Conservation (phyloP, 441 rosid species). For the Pelargonium fulgidum region DNA sequence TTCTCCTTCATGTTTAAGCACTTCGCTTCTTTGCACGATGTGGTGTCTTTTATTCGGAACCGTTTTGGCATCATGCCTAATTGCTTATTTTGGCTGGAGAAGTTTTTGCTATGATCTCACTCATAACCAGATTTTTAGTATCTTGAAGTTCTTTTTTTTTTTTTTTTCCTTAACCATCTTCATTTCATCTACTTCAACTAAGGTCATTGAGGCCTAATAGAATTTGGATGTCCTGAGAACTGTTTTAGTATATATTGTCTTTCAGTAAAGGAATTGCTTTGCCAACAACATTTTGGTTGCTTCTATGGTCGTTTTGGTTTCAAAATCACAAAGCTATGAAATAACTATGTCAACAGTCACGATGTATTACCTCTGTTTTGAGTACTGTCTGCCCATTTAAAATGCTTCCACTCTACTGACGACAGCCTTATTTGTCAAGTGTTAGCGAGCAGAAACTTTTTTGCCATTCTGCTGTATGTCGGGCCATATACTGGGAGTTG, state of each 20-base stretch:
- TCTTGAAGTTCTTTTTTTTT: background rate
- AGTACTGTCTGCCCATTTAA: background rate
- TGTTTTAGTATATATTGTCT: no score
- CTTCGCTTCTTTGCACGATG: background rate
- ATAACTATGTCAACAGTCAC: background rate
- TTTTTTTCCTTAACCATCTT: no score
- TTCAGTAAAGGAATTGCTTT: no score
- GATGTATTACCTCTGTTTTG: background rate
- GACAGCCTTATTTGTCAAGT: background rate
- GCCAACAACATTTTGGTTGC: no score
- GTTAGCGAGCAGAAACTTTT: background rate
- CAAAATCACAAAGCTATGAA: background rate
- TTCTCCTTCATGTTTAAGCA: background rate
- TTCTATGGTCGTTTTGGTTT: no score
- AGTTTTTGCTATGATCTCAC: background rate
- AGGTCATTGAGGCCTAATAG: no score
- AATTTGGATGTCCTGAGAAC: no score
- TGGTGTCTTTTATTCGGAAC: background rate
- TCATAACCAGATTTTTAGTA: background rate
- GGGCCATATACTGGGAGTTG: background rate
- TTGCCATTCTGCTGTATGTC: background rate
- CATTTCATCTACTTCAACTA: no score
- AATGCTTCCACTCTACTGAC: background rate
- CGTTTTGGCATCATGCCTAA: background rate
- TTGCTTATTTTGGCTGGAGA: slow-evolving; percentile 4